phyloP scores from a whole-genome alignment of 768 basidiomycete genomes.

The Termitomyces sp. region DNA sequence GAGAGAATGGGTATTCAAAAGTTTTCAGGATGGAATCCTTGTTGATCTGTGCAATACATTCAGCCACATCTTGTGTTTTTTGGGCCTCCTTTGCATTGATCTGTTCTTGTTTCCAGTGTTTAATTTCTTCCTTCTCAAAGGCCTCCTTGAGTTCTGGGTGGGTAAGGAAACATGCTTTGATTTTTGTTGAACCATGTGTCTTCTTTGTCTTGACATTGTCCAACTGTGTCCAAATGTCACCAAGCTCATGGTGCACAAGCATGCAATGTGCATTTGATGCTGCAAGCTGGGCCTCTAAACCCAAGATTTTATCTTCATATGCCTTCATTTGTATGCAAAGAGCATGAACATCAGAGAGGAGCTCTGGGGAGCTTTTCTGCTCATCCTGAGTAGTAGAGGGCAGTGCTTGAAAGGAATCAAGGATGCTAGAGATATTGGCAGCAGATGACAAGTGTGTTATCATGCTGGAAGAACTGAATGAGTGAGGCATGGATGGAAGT shows the following conservation, averaged over 20 bases:
- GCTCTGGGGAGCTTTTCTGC: background rate
- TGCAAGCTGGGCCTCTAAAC: background rate
- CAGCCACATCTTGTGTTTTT: background rate
- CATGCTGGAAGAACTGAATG: too few species aligned
- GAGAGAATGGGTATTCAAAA: background rate
- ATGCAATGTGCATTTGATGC: background rate
- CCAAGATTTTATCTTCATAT: background rate
- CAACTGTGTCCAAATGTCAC: background rate
- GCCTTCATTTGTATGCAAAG: background rate
- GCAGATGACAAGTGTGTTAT: too few species aligned
- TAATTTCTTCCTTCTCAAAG: background rate
- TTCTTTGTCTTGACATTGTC: background rate
- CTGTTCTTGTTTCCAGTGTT: background rate
- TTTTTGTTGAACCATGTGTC: background rate
- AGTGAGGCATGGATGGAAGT: too few species aligned
- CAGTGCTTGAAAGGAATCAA: too few species aligned
- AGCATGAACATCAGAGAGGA: background rate
- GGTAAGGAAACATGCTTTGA: background rate
- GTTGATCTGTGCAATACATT: background rate
- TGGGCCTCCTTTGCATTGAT: background rate
- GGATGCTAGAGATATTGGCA: too few species aligned
- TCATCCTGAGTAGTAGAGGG: too few species aligned
- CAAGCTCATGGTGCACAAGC: background rate
- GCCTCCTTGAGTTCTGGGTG: background rate
- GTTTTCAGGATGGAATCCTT: background rate